phyloP scores from a whole-genome alignment of 768 basidiomycete species.

The Tulasnella sp. region DNA sequence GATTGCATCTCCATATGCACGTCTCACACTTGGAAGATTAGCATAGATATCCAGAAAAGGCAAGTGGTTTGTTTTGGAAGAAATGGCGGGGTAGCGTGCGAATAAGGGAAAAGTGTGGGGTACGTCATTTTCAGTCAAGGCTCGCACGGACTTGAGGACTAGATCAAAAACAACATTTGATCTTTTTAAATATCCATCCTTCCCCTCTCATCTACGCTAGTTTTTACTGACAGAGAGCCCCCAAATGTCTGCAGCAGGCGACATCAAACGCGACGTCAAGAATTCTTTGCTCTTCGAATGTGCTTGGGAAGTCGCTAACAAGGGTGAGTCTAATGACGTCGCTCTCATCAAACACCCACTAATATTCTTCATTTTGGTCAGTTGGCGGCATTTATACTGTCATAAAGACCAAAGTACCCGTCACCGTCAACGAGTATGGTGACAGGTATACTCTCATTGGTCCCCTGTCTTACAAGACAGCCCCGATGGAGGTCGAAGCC shows the following conservation, averaged over 20 bases:
- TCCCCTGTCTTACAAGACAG: slow-evolving; percentile 95
- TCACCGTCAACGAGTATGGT: slow-evolving; percentile 92
- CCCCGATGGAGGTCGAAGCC: slow-evolving; percentile 96
- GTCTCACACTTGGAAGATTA: too few species aligned
- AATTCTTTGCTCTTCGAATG: slow-evolving; percentile 82
- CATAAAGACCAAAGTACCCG: slow-evolving; percentile 98
- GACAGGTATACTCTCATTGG: slow-evolving; percentile 93
- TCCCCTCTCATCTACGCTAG: too few species aligned
- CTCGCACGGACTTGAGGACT: too few species aligned
- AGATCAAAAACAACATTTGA: too few species aligned
- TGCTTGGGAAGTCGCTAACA: slow-evolving; percentile 98
- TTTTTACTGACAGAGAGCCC: too few species aligned
- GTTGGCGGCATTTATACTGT: slow-evolving; percentile 99
- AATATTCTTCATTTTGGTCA: slow-evolving; percentile 8
- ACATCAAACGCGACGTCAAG: slow-evolving; percentile 51
- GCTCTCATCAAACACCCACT: neutral
- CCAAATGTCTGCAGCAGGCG: slow-evolving; percentile 1
- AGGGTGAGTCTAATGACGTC: slow-evolving; percentile 32
- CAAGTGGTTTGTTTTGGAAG: too few species aligned
- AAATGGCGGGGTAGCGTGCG: too few species aligned
- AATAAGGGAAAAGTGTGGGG: too few species aligned
- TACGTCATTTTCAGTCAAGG: too few species aligned
- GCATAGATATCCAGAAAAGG: too few species aligned
- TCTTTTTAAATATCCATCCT: too few species aligned
- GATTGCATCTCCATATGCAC: too few species aligned